These are phyloP conservation scores for Tritrichomonas foetus DNA, from an alignment of 208 protist genomes.

Conservation along the genomic window DNA sequence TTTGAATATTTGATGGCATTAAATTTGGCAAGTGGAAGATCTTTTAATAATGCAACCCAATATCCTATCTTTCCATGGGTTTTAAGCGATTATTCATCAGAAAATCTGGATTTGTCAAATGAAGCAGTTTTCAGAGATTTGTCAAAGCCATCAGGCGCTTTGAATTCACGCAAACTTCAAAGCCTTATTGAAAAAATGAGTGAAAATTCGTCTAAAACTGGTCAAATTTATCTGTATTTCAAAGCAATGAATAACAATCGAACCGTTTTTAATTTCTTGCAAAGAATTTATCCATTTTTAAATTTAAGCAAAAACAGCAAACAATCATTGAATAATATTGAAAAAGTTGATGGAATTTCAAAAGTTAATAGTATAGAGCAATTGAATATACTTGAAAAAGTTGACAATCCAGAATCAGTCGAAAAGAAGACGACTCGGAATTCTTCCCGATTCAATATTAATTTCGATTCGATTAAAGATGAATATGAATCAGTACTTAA, in stretches of 20 bases:
- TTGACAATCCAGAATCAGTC: neutral
- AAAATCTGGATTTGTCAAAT: neutral
- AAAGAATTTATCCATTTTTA: neutral
- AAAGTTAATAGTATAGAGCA: too few species aligned
- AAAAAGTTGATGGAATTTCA: too few species aligned
- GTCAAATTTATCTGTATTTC: too few species aligned
- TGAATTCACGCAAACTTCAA: neutral
- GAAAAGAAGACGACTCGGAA: neutral
- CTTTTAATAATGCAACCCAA: slow-evolving; percentile 88
- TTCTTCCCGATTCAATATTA: neutral
- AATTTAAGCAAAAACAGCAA: too few species aligned
- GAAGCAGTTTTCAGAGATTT: neutral
- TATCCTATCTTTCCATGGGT: slow-evolving; percentile 92
- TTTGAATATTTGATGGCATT: slow-evolving; percentile 60
- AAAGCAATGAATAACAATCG: too few species aligned
- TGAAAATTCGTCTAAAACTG: too few species aligned
- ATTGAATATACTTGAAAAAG: too few species aligned
- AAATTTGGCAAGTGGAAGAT: slow-evolving; percentile 85
- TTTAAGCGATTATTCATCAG: neutral
- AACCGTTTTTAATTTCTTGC: neutral
- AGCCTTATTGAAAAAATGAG: neutral
- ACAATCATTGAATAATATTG: too few species aligned
- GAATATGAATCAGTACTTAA: neutral
- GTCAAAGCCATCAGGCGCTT: neutral
- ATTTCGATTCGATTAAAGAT: neutral